A percentile compares a stretch with the other conserved stretches of the same genome.
Conservation (phyloP, 306 rosid species). For the Rubus idaeus region DNA sequence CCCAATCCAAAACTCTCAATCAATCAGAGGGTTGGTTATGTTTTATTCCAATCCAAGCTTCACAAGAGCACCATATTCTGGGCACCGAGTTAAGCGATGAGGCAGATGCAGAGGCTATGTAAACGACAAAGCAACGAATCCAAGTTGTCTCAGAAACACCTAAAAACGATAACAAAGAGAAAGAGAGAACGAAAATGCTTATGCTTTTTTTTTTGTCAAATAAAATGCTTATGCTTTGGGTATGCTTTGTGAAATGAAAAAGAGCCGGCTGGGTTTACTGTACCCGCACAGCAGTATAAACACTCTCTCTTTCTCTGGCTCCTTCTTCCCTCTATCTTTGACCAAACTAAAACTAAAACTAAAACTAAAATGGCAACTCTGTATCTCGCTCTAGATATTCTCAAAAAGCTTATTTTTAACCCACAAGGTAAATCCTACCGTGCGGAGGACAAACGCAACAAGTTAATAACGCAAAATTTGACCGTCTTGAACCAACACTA, state of each 20-base stretch:
- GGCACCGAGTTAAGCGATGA: conserved; percentile 20
- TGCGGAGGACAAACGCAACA: not conserved
- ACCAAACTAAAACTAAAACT: not conserved
- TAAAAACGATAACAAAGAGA: conserved; percentile 33
- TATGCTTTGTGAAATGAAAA: conserved; percentile 4
- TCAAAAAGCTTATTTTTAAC: conserved; percentile 1
- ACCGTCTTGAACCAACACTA: not conserved
- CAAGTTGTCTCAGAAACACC: conserved; percentile 27
- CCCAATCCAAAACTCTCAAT: conserved; percentile 15
- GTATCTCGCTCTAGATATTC: conserved; percentile 18
- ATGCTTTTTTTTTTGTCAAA: no score
- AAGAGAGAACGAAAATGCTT: conserved; percentile 4
- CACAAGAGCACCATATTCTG: conserved; percentile 14
- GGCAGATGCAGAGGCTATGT: conserved; percentile 19
- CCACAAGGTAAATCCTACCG: not conserved
- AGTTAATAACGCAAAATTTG: not conserved
- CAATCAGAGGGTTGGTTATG: conserved; percentile 24
- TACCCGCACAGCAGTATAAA: not conserved
- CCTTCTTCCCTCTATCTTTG: conserved; percentile 16
- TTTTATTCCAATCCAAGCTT: conserved; percentile 31
- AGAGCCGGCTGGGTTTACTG: conserved; percentile 29
- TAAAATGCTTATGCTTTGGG: not conserved
- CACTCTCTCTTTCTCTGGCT: not conserved
- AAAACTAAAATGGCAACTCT: conserved; percentile 9
- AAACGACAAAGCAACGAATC: conserved; percentile 33